These are phyloP conservation scores for Epichloe scottii DNA, from an alignment of 2,329 filamentous ascomycete genomes.

Conservation along the genomic window DNA sequence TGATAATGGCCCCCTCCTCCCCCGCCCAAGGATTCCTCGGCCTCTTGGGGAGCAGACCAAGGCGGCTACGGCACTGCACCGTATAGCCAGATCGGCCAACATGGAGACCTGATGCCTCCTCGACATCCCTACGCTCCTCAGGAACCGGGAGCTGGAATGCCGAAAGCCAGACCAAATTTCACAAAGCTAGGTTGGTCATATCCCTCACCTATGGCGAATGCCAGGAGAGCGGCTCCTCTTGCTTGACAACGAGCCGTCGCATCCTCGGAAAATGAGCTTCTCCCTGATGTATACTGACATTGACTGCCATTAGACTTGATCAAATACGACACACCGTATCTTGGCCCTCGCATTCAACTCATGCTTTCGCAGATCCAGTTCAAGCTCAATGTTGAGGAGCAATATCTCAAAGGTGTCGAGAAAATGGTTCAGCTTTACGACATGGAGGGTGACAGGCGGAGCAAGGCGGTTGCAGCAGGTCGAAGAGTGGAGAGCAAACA, in stretches of 20 bases:
- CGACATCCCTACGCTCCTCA: slow-evolving; percentile 62
- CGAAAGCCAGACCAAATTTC: slow-evolving; percentile 76
- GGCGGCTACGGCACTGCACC: slow-evolving; percentile 48
- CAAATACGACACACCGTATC: slow-evolving; percentile 93
- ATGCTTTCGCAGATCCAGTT: slow-evolving; percentile 99
- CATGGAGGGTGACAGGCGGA: slow-evolving; percentile 95
- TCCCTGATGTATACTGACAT: background rate
- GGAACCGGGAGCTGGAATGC: slow-evolving; percentile 52
- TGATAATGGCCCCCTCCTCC: slow-evolving; percentile 37
- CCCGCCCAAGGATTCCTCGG: slow-evolving; percentile 57
- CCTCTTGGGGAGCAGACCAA: slow-evolving; percentile 32
- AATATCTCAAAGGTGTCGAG: slow-evolving; percentile 97
- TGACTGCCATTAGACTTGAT: slow-evolving; percentile 61
- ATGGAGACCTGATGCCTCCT: slow-evolving; percentile 66
- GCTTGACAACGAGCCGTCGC: background rate
- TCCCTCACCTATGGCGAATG: background rate
- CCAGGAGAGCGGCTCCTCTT: background rate
- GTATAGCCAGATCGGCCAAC: slow-evolving; percentile 48
- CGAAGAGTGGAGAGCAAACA: slow-evolving; percentile 90
- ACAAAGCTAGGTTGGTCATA: slow-evolving; percentile 73
- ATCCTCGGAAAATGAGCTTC: background rate
- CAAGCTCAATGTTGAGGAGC: slow-evolving; percentile 96
- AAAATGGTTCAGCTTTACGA: slow-evolving; percentile 98
- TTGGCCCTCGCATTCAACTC: slow-evolving; percentile 93
- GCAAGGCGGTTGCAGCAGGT: slow-evolving; percentile 81